A percentile compares a stretch with the other conserved stretches of the same genome.
phyloP scores from a whole-genome alignment of 176 grass and related monocot genomes.

The Zea luxurians region DNA sequence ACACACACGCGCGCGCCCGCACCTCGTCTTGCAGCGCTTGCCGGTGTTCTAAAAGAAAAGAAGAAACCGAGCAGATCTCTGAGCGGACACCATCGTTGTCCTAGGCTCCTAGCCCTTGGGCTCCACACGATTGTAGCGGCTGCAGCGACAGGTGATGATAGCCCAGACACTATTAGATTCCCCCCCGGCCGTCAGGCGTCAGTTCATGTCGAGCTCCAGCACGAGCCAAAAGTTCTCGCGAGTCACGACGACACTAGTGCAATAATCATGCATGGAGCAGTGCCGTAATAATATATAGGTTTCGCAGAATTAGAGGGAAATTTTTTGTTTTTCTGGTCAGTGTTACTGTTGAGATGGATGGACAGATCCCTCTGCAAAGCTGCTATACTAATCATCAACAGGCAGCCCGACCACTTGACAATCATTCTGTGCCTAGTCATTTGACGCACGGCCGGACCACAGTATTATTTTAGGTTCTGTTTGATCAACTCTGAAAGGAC shows the following conservation, averaged over 20 bases:
- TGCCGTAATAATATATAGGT: not conserved
- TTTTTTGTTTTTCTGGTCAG: not conserved
- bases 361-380: not conserved
- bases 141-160: not conserved
- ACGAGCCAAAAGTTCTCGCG: slow-evolving; percentile 14
- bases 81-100: not conserved
- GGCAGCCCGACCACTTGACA: not conserved
- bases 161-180: slow-evolving; percentile 12
- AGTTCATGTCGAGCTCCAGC: slow-evolving; percentile 19
- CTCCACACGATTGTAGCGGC: slow-evolving; percentile 2
- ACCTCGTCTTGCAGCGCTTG: not conserved
- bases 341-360: slow-evolving; percentile 24
- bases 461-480: slow-evolving; percentile 10
- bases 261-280: slow-evolving; percentile 31
- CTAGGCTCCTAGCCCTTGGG: not conserved
- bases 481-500: not conserved
- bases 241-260: not conserved
- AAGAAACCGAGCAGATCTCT: not conserved
- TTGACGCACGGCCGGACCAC: no score
- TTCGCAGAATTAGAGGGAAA: not conserved
- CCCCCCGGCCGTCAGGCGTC: not conserved
- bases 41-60: not conserved
- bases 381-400: not conserved
- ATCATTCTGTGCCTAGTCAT: not conserved
- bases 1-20: not conserved